Evolutionary conservation across 371 early-diverging fungal genomes (phyloP).

Genomic region (Fennellomyces sp.): DNA sequence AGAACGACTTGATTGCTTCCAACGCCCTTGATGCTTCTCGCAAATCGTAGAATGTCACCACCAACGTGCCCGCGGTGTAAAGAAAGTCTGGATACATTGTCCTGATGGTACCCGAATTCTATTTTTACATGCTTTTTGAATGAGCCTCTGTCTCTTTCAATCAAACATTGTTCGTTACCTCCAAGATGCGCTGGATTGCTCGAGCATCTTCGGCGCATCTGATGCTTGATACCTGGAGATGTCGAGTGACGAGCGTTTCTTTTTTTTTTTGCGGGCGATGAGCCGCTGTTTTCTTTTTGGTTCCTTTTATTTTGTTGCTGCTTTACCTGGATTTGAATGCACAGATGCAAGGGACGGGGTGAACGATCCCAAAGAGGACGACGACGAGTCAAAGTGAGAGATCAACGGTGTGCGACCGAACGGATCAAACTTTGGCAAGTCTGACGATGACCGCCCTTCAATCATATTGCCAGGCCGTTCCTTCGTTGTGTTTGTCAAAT

Average conservation of each 20-base stretch:
- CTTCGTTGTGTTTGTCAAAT: not conserved
- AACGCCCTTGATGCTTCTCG: not conserved
- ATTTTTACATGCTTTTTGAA: not conserved
- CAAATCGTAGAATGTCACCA: constrained; percentile 10
- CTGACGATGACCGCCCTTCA: not conserved
- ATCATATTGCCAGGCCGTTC: not conserved
- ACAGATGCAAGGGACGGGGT: not conserved
- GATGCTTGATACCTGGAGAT: no score
- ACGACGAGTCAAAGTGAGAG: not conserved
- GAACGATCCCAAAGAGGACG: no score
- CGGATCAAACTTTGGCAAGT: not conserved
- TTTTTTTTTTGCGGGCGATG: not conserved
- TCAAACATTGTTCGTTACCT: no score
- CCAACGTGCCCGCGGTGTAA: not conserved
- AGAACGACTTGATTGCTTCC: not conserved
- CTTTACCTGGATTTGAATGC: not conserved
- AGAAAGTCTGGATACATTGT: constrained; percentile 6
- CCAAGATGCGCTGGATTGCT: no score
- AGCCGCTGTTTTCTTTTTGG: no score
- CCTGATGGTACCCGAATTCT: constrained; percentile 12
- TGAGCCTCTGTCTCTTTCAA: not conserved
- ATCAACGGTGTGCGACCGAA: not conserved
- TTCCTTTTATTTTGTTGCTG: no score
- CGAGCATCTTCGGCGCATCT: no score
- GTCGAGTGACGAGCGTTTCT: not conserved